Base-by-base conservation (phyloP, 164 flowering plant species). In the Nymphaea colorata region DNA sequence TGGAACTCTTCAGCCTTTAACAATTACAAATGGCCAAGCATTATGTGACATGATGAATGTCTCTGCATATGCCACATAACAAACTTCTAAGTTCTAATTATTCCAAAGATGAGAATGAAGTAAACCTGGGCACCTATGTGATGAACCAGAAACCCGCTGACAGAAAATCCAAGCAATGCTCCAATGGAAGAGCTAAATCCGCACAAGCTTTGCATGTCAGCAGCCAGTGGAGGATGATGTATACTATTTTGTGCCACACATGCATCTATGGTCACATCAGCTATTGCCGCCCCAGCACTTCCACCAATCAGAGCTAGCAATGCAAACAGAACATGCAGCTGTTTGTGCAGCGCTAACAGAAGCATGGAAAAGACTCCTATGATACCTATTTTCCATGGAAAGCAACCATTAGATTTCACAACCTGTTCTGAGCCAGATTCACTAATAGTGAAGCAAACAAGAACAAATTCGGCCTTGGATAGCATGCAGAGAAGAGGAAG, bases 211-310 rank as follows among this genome's bases (percentile, higher is more conserved):
- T 91, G 98, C 84, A 95, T 81, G 78, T 95, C 99, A 60, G 92
- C 79, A 17, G 99, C 99, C 47, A 91, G 85, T 25, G 86, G 74
- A 66, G 87, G 91, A 74, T 80, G 88, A 55, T 0, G 70, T 43
- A 78, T 84, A 76, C 97, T 91, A 69, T 90, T 86, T 78, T 95
- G 88, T 47, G 97, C 97, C 55, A 89, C 96, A 76, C 98, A 95
- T 12, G 99, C 99, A 77, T 95, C 99, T 36, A 95, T 77, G 7
- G 97, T 92, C 17, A 95, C 99, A 76, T 95, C 99, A 66, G 98
- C 97, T 73, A 95, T 86, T 43, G 99, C 99, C 53, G 79, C 90
- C 47, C 91, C 87, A 51, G 98, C 90, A 80, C 97, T 95, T 64
- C 85, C 89, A 10, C 88, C 84, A 41, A 93, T 92, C 61, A 95